Percentiles rank a stretch among this genome's conserved stretches.
Conservation (phyloP, 257 asterid genomes). For the Nicotiana tomentosiformis region DNA sequence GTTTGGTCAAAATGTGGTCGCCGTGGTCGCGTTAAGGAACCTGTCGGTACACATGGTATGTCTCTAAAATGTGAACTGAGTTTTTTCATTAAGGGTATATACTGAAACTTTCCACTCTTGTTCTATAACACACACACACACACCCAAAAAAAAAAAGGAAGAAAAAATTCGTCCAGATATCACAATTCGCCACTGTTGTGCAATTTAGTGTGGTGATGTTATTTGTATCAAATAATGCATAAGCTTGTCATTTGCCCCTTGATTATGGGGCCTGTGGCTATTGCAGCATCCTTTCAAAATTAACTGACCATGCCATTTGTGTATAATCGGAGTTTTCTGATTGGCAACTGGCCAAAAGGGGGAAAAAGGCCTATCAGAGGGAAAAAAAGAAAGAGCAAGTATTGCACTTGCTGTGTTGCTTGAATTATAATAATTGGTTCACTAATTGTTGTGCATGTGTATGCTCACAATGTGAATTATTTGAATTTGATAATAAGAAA, state of each 20-base stretch:
- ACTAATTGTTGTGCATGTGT: neutral
- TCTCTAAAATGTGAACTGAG: slow-evolving; percentile 4
- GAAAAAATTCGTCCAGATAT: neutral
- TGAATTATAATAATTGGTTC: neutral
- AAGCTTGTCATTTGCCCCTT: neutral
- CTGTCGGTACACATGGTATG: slow-evolving; percentile 97
- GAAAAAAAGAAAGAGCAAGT: neutral
- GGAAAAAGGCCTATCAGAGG: neutral
- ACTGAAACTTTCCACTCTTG: neutral
- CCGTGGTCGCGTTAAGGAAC: slow-evolving; percentile 95
- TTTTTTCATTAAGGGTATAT: neutral
- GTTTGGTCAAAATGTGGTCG: slow-evolving; percentile 89
- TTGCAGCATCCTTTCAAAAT: neutral
- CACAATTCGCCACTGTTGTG: neutral
- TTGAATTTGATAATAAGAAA: neutral
- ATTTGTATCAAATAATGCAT: neutral
- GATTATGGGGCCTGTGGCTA: neutral
- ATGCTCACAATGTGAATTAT: neutral
- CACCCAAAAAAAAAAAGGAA: neutral
- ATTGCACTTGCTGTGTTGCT: neutral
- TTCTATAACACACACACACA: neutral
- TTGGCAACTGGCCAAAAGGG: too few relatives aligned
- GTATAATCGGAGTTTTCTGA: too few relatives aligned
- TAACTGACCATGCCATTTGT: too few relatives aligned
- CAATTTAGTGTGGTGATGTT: neutral